Base-by-base conservation (phyloP, 768 basidiomycete species). In the Collybia nuda region DNA sequence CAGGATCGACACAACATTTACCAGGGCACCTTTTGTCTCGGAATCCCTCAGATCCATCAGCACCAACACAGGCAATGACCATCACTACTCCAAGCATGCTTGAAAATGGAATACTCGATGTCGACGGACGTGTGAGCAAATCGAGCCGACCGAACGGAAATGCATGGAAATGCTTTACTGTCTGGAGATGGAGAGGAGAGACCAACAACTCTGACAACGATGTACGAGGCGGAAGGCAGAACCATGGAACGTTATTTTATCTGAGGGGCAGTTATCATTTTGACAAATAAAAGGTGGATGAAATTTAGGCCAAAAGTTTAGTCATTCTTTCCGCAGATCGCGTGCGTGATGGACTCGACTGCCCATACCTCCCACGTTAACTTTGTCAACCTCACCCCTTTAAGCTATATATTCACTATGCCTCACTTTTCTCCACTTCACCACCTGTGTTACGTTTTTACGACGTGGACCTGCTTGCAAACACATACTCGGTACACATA, bases 81-180 rank as follows among this genome's bases (percentile, higher is more conserved):
- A 71, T 79, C 47, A 70, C 70, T 3, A 71, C 66, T 38, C 76
- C 81, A 1, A 61, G 69, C 2, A 76, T 76, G 60, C 71, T 86
- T 14, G 84, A 85, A 61, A 75, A 68, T 0, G 75, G 62, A 0
- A 50, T 84, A 6, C 67, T 84, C 6, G 80, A 83, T 48, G 62
- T 73, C 0, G 79, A 84, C 50, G 79, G 76, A 2, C 71, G 78
- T 3, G 66, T 82, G 1, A 70, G 74, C 9, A 71, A 68, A 42
- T 38, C 62, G 9, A 66, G 67, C 47, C 58, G 78, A 22, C 72
- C 76, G 2, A 73, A 79, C 51, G 77, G 73, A 6, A 80, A 81
- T 50, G 80, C 81, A 3, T 84, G 81, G 81, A 84, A 84, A 60
- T 60, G 63, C 7, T 68, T 84, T 54, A 76, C 77, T 5, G 67